Percentiles rank a stretch among this genome's conserved stretches.
Conservation (phyloP, 306 rosid species). For the Gastrolobium villosum region DNA sequence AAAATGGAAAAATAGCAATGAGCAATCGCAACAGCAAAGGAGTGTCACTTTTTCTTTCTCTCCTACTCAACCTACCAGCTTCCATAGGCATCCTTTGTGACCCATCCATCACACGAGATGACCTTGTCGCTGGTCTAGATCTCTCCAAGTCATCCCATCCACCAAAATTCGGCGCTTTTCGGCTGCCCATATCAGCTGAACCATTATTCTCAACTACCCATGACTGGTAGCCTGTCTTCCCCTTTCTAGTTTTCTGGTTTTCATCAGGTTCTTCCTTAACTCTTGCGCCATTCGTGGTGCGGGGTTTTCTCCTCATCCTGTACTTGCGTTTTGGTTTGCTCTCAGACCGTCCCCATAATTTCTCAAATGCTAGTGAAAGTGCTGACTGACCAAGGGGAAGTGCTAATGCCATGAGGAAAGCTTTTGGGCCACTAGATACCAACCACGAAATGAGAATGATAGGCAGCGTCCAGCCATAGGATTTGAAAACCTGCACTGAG, state of each 20-base stretch:
- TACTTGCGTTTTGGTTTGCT: conserved; percentile 68
- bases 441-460: conserved; percentile 67
- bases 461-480: conserved; percentile 92
- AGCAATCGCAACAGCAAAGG: conserved; percentile 87
- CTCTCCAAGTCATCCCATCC: conserved; percentile 97
- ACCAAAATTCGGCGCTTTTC: conserved; percentile 58
- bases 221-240: conserved; percentile 70
- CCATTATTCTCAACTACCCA: conserved; percentile 74
- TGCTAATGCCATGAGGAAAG: conserved; percentile 93
- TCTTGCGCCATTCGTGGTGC: conserved; percentile 34
- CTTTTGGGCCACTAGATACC: conserved; percentile 78
- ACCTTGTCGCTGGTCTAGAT: conserved; percentile 51
- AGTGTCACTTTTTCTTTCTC: conserved; percentile 68
- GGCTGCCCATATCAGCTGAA: conserved; percentile 52
- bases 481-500: conserved; percentile 75
- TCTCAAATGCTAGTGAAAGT: conserved; percentile 78
- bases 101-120: conserved; percentile 49
- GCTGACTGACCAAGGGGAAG: conserved; percentile 88
- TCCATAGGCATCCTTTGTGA: conserved; percentile 50
- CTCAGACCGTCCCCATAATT: conserved; percentile 69
- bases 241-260: conserved; percentile 50
- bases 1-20: conserved; percentile 89
- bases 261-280: conserved; percentile 57
- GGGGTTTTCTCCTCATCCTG: conserved; percentile 63
- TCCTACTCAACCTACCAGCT: conserved; percentile 75